Evolutionary conservation across 352 stramenopile species (phyloP), one percentile per base, ranked within the genome.

Genomic region (Globisporangium barbulae): DNA sequence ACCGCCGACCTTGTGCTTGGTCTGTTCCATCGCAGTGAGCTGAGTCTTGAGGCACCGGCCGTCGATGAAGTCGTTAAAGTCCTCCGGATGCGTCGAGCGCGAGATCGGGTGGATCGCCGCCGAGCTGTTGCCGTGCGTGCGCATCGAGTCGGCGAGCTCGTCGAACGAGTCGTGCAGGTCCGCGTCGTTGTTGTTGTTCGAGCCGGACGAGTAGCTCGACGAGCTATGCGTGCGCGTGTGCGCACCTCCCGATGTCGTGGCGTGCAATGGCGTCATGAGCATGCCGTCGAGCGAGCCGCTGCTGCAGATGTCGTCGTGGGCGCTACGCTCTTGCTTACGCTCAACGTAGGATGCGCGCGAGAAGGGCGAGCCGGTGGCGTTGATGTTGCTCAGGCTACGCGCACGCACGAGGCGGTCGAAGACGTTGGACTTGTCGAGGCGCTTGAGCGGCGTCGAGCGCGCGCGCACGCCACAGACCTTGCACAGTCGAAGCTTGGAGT

Each of bases 401-500:
- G 76, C 79, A 28, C 79, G 81, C 54, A 85, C 79, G 50, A 88
- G 64, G 35, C 79, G 76, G 39, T 89, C 81, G 59, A 91, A 91
- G 7, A 89, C 74, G 49, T 91, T 89, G 45, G 72, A 73, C 60
- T 80, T 81, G 60, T 79, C 70, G 31, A 80, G 25, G 21, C 63
- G 71, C 63, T 85, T 85, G 47, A 93, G 75, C 39, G 84, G 85
- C 50, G 77, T 90, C 19, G 82, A 88, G 65, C 85, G 85, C 33
- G 85, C 82, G 59, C 81, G 83, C 50, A 91, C 79, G 63, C 74
- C 87, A 63, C 85, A 93, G 53, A 90, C 81, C 61, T 93, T 93
- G 72, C 85, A 93, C 5, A 93, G 75, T 41, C 85, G 79, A 54
- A 93, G 60, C 70, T 93, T 93, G 37, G 83, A 89, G 65, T 78